phyloP scores from a whole-genome alignment of 176 grass and related monocot genomes.

The Ensete glaucum region DNA sequence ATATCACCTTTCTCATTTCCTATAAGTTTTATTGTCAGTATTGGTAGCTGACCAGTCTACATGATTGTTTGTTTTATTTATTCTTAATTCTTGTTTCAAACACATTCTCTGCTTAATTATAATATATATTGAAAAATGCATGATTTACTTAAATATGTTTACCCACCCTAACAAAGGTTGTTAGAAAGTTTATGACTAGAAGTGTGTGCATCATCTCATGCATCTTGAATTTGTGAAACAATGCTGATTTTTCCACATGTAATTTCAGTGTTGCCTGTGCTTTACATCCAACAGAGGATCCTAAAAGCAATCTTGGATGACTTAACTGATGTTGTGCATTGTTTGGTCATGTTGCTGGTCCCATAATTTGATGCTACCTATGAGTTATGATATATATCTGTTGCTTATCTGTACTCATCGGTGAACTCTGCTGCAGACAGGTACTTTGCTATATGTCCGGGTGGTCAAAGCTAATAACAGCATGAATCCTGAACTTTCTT shows the following conservation, averaged over 20 bases:
- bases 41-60: background rate
- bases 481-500: conserved; percentile 93
- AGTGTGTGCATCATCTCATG: background rate
- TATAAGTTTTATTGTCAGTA: background rate
- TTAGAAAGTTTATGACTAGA: background rate
- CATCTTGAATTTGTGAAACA: background rate
- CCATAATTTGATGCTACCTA: conserved; percentile 11
- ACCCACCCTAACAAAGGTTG: background rate
- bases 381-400: background rate
- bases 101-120: background rate
- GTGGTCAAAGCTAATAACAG: conserved; percentile 89
- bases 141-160: background rate
- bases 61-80: background rate
- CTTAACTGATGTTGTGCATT: no score
- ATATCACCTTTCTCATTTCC: background rate
- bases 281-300: background rate
- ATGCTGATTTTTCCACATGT: background rate
- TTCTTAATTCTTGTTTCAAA: background rate
- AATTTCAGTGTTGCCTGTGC: background rate
- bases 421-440: conserved; percentile 53
- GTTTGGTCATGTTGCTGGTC: conserved; percentile 1
- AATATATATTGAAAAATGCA: background rate
- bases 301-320: background rate
- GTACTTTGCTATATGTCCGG: conserved; percentile 73
- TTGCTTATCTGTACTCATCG: background rate